Evolutionary conservation across 108 stramenopile species (phyloP).

Genomic region (Nitzschia sp.): DNA sequence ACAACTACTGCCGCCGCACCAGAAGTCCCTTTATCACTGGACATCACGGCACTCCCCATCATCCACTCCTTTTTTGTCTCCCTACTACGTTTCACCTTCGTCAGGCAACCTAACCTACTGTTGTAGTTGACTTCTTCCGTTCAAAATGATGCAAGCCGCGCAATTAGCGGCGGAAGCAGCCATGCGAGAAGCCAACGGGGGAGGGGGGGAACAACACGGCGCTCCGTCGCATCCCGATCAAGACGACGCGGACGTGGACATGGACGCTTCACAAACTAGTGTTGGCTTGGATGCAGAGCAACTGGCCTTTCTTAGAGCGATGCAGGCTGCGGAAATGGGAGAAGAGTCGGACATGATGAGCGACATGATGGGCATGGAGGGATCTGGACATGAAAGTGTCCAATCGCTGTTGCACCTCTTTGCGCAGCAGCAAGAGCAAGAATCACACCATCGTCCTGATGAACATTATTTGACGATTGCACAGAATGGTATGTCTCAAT

Average conservation of each 20-base stretch:
- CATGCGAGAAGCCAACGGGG: slow-evolving; percentile 27
- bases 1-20: too few relatives aligned
- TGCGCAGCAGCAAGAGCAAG: slow-evolving; percentile 34
- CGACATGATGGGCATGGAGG: slow-evolving; percentile 24
- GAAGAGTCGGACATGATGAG: slow-evolving; percentile 14
- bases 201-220: slow-evolving; percentile 1
- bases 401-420: slow-evolving; percentile 33
- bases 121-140: too few relatives aligned
- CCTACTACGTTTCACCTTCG: too few relatives aligned
- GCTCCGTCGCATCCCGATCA: too few relatives aligned
- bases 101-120: too few relatives aligned
- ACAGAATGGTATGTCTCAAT: slow-evolving; percentile 67
- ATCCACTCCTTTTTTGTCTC: too few relatives aligned
- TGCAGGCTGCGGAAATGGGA: slow-evolving; percentile 26
- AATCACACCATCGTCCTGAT: slow-evolving; percentile 39
- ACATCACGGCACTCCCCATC: too few relatives aligned
- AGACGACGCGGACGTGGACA: slow-evolving; percentile 22
- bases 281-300: slow-evolving; percentile 17
- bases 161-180: slow-evolving; percentile 55
- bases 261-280: slow-evolving; percentile 11
- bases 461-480: slow-evolving; percentile 85
- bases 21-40: too few relatives aligned
- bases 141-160: slow-evolving; percentile 60
- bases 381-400: slow-evolving; percentile 21
- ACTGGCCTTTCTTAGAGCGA: slow-evolving; percentile 18